Percentiles rank a stretch among this genome's conserved stretches.
phyloP scores from a whole-genome alignment of 75 land plant genomes.

The Chamaecyparis obtusa region DNA sequence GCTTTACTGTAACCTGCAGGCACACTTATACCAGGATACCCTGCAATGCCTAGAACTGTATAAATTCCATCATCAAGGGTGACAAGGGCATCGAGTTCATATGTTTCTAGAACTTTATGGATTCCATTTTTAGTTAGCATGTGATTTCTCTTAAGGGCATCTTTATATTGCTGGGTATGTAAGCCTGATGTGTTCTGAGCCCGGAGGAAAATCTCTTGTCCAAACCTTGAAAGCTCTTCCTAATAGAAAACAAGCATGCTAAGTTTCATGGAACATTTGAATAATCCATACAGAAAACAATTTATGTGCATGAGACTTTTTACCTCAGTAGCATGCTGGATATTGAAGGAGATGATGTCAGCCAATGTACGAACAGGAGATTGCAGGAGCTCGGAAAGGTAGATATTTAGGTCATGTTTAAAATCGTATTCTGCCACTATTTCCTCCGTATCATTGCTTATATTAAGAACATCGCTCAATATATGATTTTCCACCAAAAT shows the following conservation, averaged over 20 bases:
- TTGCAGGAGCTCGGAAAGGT: slow-evolving; percentile 18
- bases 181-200: slow-evolving; percentile 35
- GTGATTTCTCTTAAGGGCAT: slow-evolving; percentile 18
- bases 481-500: slow-evolving; percentile 7
- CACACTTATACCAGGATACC: slow-evolving; percentile 27
- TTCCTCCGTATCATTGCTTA: not conserved
- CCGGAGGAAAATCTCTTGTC: slow-evolving; percentile 35
- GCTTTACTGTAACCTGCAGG: slow-evolving; percentile 19
- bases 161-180: slow-evolving; percentile 14
- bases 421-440: slow-evolving; percentile 12
- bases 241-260: not conserved
- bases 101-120: slow-evolving; percentile 29
- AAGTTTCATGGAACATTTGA: not conserved
- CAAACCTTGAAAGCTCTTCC: slow-evolving; percentile 38
- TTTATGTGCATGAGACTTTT: not conserved
- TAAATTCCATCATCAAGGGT: slow-evolving; percentile 14
- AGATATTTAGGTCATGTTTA: slow-evolving; percentile 16
- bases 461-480: not conserved
- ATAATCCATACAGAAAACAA: not conserved
- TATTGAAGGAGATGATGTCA: slow-evolving; percentile 23
- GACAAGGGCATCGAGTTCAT: slow-evolving; percentile 52
- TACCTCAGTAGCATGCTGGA: slow-evolving; percentile 16
- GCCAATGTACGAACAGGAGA: slow-evolving; percentile 25
- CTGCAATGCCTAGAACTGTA: slow-evolving; percentile 44
- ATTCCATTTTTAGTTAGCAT: slow-evolving; percentile 29